Evolutionary conservation across 306 rosid genomes (phyloP), one percentile per base, ranked within the genome.

Genomic region (Gynostemma pentaphyllum): DNA sequence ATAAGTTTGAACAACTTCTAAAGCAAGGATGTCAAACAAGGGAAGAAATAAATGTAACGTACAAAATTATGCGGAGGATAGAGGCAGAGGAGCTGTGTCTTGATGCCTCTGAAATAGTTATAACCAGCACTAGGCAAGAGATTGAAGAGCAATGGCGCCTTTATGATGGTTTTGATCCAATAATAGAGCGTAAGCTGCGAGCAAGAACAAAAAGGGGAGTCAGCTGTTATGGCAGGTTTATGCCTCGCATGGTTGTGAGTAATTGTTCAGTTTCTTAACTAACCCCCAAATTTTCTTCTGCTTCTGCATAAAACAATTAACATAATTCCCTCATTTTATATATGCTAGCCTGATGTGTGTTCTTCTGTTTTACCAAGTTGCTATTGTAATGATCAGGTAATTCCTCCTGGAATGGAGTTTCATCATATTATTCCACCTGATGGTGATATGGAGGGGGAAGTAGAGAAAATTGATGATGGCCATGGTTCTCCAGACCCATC

Each of bases 331-430:
- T 49, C 9, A 29, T 49, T 11, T 10, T 9, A 49, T 50, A 13
- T 24, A 50, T 50, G 28, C 26, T 24, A 26, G 22, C 22, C 16
- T 51, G 13, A 24, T 24, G 18, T 51, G 57, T 34, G 5, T 23
- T 51, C 2, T 19, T 51, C 5, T 32, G 15, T 55, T 8, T 12
- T 55, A 3, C 37, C 7, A 7, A 55, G 29, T 32, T 11, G 24
- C 1, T 12, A 10, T 34, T 12, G 9, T 55, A 29, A 32, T 32
- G 62, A 32, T 13, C 56, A 84, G 90, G 87, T 79, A 45, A 83
- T 83, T 69, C 85, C 87, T 56, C 87, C 87, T 40, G 87, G 85
- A 63, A 82, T 82, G 87, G 87, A 82, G 57, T 82, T 83, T 47
- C 81, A 83, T 64, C 86, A 83, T 71, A 78, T 83, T 50, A 67